These are phyloP conservation scores for Emericellopsis atlantica DNA, from an alignment of 2,329 filamentous ascomycete genomes.

Conservation along the genomic window DNA sequence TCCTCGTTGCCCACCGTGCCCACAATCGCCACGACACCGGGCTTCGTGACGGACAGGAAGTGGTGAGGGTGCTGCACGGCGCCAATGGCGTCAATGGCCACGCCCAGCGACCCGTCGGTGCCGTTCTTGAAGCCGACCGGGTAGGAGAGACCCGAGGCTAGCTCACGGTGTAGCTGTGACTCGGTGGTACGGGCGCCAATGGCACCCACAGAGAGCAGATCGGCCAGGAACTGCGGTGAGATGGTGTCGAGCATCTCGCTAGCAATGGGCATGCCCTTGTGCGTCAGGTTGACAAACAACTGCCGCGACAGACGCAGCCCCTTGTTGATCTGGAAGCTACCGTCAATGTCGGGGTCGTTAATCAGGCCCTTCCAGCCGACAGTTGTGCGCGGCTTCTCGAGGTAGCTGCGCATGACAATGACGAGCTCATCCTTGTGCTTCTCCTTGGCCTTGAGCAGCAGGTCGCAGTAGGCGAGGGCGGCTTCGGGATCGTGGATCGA, in stretches of 20 bases:
- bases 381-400: slow-evolving; percentile 96
- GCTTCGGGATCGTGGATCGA: slow-evolving; percentile 91
- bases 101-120: slow-evolving; percentile 78
- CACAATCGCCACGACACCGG: slow-evolving; percentile 87
- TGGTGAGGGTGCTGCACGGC: slow-evolving; percentile 87
- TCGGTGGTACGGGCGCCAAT: slow-evolving; percentile 95
- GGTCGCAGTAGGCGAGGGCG: slow-evolving; percentile 85
- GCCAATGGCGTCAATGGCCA: slow-evolving; percentile 91
- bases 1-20: slow-evolving; percentile 92
- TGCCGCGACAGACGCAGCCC: slow-evolving; percentile 76
- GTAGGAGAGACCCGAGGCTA: slow-evolving; percentile 90
- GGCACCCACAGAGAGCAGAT: slow-evolving; percentile 81
- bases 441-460: slow-evolving; percentile 67
- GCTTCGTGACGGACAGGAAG: slow-evolving; percentile 96
- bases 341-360: slow-evolving; percentile 97
- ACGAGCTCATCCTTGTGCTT: slow-evolving; percentile 83
- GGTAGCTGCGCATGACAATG: slow-evolving; percentile 95
- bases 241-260: slow-evolving; percentile 98
- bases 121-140: slow-evolving; percentile 99
- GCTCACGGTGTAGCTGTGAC: slow-evolving; percentile 86
- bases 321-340: slow-evolving; percentile 99
- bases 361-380: slow-evolving; percentile 98
- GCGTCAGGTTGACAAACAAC: slow-evolving; percentile 85
- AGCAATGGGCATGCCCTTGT: slow-evolving; percentile 88
- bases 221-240: slow-evolving; percentile 90